These are phyloP conservation scores for Cladophialophora bantiana DNA, from an alignment of 2,329 filamentous ascomycete genomes.

Conservation along the genomic window DNA sequence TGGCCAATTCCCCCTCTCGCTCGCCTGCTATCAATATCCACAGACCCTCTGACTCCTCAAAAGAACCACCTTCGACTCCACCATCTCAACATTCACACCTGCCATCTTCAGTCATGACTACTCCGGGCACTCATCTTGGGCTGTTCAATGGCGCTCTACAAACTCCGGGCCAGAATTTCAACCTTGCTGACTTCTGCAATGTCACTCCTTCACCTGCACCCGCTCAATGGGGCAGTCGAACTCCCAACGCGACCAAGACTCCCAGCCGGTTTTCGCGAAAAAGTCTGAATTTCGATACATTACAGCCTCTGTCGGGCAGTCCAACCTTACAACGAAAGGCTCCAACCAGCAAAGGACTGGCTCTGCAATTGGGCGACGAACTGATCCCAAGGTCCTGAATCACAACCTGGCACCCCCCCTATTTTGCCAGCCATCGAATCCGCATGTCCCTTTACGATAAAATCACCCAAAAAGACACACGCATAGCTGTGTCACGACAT, in stretches of 20 bases:
- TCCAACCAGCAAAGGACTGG: slow-evolving; percentile 53
- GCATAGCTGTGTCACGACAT: slow-evolving; percentile 29
- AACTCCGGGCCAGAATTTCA: slow-evolving; percentile 85
- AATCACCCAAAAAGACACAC: slow-evolving; percentile 26
- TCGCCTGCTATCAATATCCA: slow-evolving; percentile 65
- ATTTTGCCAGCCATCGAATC: neutral
- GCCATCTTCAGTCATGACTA: slow-evolving; percentile 60
- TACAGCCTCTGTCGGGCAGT: slow-evolving; percentile 61
- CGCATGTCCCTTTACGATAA: slow-evolving; percentile 25
- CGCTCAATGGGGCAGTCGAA: slow-evolving; percentile 72
- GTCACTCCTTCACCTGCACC: slow-evolving; percentile 96
- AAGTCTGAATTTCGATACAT: slow-evolving; percentile 81
- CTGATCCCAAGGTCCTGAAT: slow-evolving; percentile 47
- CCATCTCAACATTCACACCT: slow-evolving; percentile 68
- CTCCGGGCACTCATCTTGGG: slow-evolving; percentile 66
- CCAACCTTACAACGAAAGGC: slow-evolving; percentile 35
- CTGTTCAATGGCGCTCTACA: slow-evolving; percentile 80
- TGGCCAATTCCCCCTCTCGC: slow-evolving; percentile 84
- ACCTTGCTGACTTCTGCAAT: slow-evolving; percentile 97
- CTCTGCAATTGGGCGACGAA: slow-evolving; percentile 71
- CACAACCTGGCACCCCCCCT: neutral
- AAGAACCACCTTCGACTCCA: slow-evolving; percentile 77
- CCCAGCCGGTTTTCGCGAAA: slow-evolving; percentile 76
- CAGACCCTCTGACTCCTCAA: slow-evolving; percentile 51
- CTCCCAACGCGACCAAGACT: slow-evolving; percentile 69